These are phyloP conservation scores for Neophaeococcomyces mojaviensis DNA, from an alignment of 2,329 filamentous ascomycete genomes.

Conservation along the genomic window DNA sequence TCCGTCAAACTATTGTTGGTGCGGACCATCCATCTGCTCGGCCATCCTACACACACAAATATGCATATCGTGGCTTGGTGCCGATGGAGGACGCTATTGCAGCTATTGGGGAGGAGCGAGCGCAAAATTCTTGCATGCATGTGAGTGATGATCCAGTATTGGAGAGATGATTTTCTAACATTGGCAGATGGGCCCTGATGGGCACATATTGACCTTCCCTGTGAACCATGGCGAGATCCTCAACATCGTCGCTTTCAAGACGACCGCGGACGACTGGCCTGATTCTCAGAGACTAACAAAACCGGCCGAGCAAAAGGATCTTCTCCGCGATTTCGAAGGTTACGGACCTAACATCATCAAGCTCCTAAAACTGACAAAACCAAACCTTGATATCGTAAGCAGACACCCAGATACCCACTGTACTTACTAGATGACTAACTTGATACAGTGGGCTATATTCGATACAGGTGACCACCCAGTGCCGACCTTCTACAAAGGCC, in stretches of 20 bases:
- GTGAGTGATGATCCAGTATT: no score
- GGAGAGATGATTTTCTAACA: no score
- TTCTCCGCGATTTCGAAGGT: slow-evolving; percentile 18
- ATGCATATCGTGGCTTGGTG: slow-evolving; percentile 56
- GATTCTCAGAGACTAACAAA: slow-evolving; percentile 33
- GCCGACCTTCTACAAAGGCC: slow-evolving; percentile 30
- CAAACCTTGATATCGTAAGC: slow-evolving; percentile 25
- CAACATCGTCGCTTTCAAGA: slow-evolving; percentile 47
- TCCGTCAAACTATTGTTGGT: slow-evolving; percentile 47
- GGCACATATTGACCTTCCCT: slow-evolving; percentile 55
- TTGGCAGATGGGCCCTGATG: slow-evolving; percentile 55
- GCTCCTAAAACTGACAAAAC: slow-evolving; percentile 25
- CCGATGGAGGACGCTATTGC: slow-evolving; percentile 49
- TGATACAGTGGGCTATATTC: slow-evolving; percentile 37
- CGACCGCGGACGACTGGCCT: slow-evolving; percentile 37
- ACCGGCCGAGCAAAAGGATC: slow-evolving; percentile 21
- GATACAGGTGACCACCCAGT: slow-evolving; percentile 33
- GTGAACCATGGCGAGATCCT: slow-evolving; percentile 50
- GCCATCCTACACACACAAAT: slow-evolving; percentile 46
- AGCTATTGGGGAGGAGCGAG: slow-evolving; percentile 43
- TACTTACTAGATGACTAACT: no score
- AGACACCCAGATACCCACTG: no score
- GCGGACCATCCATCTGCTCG: slow-evolving; percentile 35
- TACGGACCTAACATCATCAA: slow-evolving; percentile 19
- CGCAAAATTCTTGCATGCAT: slow-evolving; percentile 37